Conservation (phyloP, 1,284 basidiomycete genomes). For the Moesziomyces sp. region DNA sequence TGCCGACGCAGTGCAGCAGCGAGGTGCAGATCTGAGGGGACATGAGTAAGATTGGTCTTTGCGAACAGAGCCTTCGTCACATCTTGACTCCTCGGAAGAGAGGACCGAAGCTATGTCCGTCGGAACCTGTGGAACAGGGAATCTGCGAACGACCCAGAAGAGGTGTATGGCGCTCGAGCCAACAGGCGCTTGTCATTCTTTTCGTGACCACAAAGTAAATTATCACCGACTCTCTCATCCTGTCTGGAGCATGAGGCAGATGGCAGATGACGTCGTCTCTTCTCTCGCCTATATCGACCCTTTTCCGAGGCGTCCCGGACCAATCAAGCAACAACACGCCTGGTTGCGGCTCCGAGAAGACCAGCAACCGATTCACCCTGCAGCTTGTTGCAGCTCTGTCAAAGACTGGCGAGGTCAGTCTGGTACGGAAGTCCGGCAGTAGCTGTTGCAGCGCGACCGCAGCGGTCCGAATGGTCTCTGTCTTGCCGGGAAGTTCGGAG, state of each 20-base stretch:
- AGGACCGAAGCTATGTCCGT: neutral
- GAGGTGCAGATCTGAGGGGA: neutral
- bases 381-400: too few relatives aligned
- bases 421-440: neutral
- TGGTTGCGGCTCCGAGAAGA: neutral
- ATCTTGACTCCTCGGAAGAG: neutral
- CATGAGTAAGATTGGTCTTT: neutral
- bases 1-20: neutral
- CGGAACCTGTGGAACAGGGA: neutral
- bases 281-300: neutral
- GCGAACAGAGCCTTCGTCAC: neutral
- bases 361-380: neutral
- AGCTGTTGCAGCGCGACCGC: neutral
- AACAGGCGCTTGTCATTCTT: neutral
- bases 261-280: too few relatives aligned
- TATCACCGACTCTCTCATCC: neutral
- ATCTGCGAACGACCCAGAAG: neutral
- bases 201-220: neutral
- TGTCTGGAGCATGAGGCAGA: neutral
- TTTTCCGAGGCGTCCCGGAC: constrained; percentile 12
- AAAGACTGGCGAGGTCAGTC: neutral
- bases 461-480: neutral
- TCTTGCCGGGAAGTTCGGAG: neutral
- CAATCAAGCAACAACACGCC: neutral
- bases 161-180: neutral